Base-by-base conservation (phyloP, 257 asterid species). In the Voacanga thouarsii region DNA sequence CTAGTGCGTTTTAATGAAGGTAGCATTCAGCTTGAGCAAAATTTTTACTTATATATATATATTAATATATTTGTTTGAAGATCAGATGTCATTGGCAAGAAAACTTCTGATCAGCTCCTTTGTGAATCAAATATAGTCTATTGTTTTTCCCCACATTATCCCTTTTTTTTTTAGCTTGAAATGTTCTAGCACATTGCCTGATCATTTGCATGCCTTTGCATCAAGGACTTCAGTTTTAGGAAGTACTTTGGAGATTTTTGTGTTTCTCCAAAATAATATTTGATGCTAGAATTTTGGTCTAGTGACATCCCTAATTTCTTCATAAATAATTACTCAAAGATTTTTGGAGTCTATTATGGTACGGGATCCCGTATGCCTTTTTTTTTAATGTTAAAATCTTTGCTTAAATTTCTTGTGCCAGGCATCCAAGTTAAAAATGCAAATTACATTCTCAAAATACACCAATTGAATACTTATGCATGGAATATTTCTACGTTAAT, bases 1-100 rank as follows among this genome's bases (percentile, higher is more conserved):
- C 82, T 85, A 24, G 81, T 85, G 39, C 86, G 84, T 76, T 85
- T 85, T 39, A 82, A 82, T 75, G 86, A 85, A 85, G 86, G 86
- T 85, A 78, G 41, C 14, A 41, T 39, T 71, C 71, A 56, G 5
- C 19, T 74, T 24, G 14, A 8, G 19, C 59, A 44, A 57, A n/a
- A 57, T 1, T 7, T 57, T 57, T 45, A 64, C 3, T 18, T 28
- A n/a, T n/a, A n/a, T n/a, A n/a, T n/a, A n/a, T n/a, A n/a, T n/a
- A n/a, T n/a, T n/a, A 2, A 64, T 30, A 14, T 64, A 14, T 5
- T 64, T 64, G 1, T 19, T 63, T 1, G 12, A 30, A 63, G 5
- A 64, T 19, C 71, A 64, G 11, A 64, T 14, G 12, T 2, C 1
- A 2, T 44, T 5, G 47, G 16, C 66, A n/a, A 30, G 3, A 18